Evolutionary conservation across 495 filamentous ascomycete genomes (phyloP).

Genomic region (Xylaria curta): DNA sequence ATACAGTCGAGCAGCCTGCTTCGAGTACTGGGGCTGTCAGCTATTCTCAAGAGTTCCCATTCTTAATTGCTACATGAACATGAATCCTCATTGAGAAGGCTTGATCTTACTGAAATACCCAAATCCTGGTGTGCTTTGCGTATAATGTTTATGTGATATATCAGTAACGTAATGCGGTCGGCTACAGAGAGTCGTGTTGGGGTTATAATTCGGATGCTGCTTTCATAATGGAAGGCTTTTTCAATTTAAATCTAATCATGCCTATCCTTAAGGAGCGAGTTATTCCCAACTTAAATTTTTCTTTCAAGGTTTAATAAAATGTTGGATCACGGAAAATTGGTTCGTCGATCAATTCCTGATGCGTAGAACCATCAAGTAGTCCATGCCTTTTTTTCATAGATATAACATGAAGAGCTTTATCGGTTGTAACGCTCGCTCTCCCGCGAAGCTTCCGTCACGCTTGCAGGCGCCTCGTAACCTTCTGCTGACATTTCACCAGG

Average conservation of each 20-base stretch:
- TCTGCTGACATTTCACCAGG: slow-evolving; percentile 41
- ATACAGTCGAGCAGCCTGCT: not conserved
- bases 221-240: no score
- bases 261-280: not conserved
- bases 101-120: not conserved
- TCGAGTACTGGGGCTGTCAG: not conserved
- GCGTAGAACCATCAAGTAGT: not conserved
- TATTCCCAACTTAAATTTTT: not conserved
- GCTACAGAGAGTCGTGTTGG: not conserved
- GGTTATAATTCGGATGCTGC: no score
- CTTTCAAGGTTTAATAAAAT: not conserved
- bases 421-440: slow-evolving; percentile 35
- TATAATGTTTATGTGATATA: not conserved
- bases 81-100: not conserved
- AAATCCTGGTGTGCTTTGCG: not conserved
- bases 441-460: slow-evolving; percentile 32
- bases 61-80: not conserved
- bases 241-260: not conserved
- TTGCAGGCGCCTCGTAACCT: slow-evolving; percentile 39
- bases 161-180: not conserved
- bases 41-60: not conserved
- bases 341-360: not conserved
- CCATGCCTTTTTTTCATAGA: no score
- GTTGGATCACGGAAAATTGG: not conserved
- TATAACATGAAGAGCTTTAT: not conserved